Conservation (phyloP, 495 filamentous ascomycete genomes). For the Penicillium mononematosum region DNA sequence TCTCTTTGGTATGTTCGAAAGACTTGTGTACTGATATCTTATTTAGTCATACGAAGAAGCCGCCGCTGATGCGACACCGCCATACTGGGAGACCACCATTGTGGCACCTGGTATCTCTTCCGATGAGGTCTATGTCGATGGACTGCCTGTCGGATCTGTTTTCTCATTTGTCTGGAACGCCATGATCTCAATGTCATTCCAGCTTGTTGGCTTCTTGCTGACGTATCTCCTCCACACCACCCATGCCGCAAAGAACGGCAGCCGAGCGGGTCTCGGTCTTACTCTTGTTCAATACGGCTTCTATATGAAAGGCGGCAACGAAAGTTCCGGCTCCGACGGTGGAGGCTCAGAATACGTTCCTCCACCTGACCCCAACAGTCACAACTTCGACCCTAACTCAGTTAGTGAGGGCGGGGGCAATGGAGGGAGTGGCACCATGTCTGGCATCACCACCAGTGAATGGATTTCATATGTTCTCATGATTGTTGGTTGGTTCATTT, state of each 20-base stretch:
- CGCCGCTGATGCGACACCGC: slow-evolving; percentile 91
- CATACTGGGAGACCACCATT: slow-evolving; percentile 99
- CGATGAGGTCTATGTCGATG: slow-evolving; percentile 95
- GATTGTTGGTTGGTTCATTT: slow-evolving; percentile 97
- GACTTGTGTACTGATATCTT: slow-evolving; percentile 22
- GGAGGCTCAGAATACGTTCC: slow-evolving; percentile 52
- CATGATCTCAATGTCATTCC: slow-evolving; percentile 98
- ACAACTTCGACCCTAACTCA: slow-evolving; percentile 77
- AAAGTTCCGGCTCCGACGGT: slow-evolving; percentile 47
- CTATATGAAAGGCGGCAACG: slow-evolving; percentile 72
- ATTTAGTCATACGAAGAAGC: slow-evolving; percentile 95
- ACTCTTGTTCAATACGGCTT: slow-evolving; percentile 97
- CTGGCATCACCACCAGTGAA: slow-evolving; percentile 67
- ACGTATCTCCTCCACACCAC: slow-evolving; percentile 98
- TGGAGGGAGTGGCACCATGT: slow-evolving; percentile 34
- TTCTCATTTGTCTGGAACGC: slow-evolving; percentile 98
- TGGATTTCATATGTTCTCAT: slow-evolving; percentile 93
- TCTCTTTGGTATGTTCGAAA: not conserved
- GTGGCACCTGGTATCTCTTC: slow-evolving; percentile 80
- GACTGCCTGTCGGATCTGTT: slow-evolving; percentile 89
- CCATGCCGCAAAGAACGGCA: slow-evolving; percentile 96
- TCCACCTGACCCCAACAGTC: slow-evolving; percentile 84
- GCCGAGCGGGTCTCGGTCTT: slow-evolving; percentile 88
- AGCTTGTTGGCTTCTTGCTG: slow-evolving; percentile 92
- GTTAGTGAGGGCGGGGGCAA: slow-evolving; percentile 50